Percentiles rank a stretch among this genome's conserved stretches.
Evolutionary conservation across 805 yeast species (phyloP).

Genomic region (Yamadazyma endophytica): DNA sequence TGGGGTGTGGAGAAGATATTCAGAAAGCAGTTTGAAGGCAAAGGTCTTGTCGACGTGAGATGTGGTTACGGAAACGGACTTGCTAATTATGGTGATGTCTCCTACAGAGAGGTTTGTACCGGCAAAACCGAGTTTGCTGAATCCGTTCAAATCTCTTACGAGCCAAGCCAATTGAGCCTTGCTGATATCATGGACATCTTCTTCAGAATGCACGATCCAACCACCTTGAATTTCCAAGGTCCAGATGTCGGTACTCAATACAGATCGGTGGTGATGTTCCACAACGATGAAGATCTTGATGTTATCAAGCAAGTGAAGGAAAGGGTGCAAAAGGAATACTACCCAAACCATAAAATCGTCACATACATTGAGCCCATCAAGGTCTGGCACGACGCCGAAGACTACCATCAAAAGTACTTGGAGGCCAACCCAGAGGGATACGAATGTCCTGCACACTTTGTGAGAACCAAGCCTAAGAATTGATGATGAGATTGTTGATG

Average conservation of each 20-base stretch:
- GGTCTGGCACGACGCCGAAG: constrained; percentile 90
- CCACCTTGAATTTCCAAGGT: constrained; percentile 79
- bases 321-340: constrained; percentile 69
- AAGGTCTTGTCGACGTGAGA: constrained; percentile 67
- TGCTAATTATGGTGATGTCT: constrained; percentile 40
- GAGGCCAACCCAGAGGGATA: constrained; percentile 80
- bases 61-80: constrained; percentile 92
- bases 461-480: constrained; percentile 58
- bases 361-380: constrained; percentile 67
- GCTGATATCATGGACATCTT: constrained; percentile 74
- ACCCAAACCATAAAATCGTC: constrained; percentile 61
- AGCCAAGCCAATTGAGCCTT: constrained; percentile 59
- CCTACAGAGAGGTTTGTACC: constrained; percentile 68
- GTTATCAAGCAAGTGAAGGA: constrained; percentile 45
- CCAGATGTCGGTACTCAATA: constrained; percentile 88
- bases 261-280: constrained; percentile 75
- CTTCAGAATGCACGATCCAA: constrained; percentile 93
- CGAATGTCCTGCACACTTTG: constrained; percentile 84
- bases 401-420: constrained; percentile 83
- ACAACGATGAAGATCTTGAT: constrained; percentile 45
- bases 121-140: constrained; percentile 81
- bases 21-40: constrained; percentile 60
- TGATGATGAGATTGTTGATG: no score
- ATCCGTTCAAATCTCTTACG: constrained; percentile 76
- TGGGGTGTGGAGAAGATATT: constrained; percentile 90